Evolutionary conservation across 2,329 filamentous ascomycete genomes (phyloP).

Genomic region (Pseudocercospora ulei): DNA sequence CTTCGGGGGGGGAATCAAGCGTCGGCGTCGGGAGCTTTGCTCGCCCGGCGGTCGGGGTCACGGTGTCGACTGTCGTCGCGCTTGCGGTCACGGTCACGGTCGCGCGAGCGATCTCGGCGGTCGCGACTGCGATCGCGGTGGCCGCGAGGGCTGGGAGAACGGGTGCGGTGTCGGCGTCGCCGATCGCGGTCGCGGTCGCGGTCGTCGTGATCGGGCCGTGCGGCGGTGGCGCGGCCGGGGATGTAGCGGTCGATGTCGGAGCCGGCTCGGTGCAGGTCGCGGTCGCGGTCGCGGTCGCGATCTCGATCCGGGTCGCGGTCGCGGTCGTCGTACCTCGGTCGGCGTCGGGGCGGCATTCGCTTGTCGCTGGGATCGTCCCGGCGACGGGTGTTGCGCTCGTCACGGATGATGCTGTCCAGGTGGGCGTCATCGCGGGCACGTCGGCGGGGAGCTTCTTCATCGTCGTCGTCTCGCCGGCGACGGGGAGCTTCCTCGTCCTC

Average conservation of each 20-base stretch:
- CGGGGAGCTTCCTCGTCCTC: constrained; percentile 10
- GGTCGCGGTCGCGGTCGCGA: constrained; percentile 36
- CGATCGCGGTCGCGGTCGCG: constrained; percentile 12
- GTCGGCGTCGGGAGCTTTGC: constrained; percentile 3
- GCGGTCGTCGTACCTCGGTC: constrained; percentile 22
- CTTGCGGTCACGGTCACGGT: constrained; percentile 8
- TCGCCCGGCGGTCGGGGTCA: constrained; percentile 1
- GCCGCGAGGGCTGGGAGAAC: constrained; percentile 27
- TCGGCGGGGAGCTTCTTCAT: constrained; percentile 20
- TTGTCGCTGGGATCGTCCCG: constrained; percentile 12
- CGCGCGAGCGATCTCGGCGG: constrained; percentile 6
- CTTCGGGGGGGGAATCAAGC: too few species aligned
- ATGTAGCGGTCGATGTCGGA: constrained; percentile 30
- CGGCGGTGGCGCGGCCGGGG: constrained; percentile 26
- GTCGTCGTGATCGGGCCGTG: constrained; percentile 8
- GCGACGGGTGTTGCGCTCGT: constrained; percentile 16
- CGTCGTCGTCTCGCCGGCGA: constrained; percentile 16
- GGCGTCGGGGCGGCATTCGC: constrained; percentile 12
- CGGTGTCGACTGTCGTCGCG: constrained; percentile 9
- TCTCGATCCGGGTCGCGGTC: constrained; percentile 28
- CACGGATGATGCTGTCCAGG: constrained; percentile 16
- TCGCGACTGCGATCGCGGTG: constrained; percentile 29
- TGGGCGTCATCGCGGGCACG: constrained; percentile 20
- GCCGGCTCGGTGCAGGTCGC: constrained; percentile 27
- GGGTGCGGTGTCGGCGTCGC: constrained; percentile 14